Evolutionary conservation across 768 basidiomycete genomes (phyloP).

Genomic region (Suillus plorans): DNA sequence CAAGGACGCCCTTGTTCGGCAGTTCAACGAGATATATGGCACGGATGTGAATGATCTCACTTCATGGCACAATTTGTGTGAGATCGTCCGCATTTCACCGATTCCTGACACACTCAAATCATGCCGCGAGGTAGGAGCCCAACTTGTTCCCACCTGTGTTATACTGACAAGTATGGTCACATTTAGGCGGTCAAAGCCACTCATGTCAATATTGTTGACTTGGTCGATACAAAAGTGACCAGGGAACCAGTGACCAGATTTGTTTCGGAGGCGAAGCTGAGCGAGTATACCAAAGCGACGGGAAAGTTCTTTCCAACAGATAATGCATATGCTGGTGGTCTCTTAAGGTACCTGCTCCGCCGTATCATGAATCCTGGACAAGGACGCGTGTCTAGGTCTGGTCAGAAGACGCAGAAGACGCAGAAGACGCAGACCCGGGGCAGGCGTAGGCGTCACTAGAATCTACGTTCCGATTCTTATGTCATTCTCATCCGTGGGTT

Average conservation of each 20-base stretch:
- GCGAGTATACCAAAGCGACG: slow-evolving; percentile 19
- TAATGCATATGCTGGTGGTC: slow-evolving; percentile 26
- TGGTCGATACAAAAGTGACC: slow-evolving; percentile 20
- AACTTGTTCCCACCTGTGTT: not conserved
- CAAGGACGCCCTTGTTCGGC: slow-evolving; percentile 21
- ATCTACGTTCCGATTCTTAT: not conserved
- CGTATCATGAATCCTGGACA: slow-evolving; percentile 16
- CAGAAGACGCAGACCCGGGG: not conserved
- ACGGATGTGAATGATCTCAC: slow-evolving; percentile 12
- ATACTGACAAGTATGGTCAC: not conserved
- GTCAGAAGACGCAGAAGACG: not conserved
- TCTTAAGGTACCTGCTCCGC: slow-evolving; percentile 29
- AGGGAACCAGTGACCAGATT: slow-evolving; percentile 21
- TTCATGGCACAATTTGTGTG: slow-evolving; percentile 23
- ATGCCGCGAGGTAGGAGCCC: slow-evolving; percentile 18
- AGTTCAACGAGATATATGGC: slow-evolving; percentile 27
- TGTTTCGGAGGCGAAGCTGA: slow-evolving; percentile 18
- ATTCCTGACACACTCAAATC: slow-evolving; percentile 13
- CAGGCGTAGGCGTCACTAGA: not conserved
- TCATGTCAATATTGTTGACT: slow-evolving; percentile 33
- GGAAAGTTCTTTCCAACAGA: slow-evolving; percentile 28
- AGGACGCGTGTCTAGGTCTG: not conserved
- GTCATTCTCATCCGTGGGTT: not conserved
- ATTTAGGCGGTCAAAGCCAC: slow-evolving; percentile 22
- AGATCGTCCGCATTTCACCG: slow-evolving; percentile 15